Base-by-base conservation (phyloP, 2,329 filamentous ascomycete species). In the Penicillium crustosum region DNA sequence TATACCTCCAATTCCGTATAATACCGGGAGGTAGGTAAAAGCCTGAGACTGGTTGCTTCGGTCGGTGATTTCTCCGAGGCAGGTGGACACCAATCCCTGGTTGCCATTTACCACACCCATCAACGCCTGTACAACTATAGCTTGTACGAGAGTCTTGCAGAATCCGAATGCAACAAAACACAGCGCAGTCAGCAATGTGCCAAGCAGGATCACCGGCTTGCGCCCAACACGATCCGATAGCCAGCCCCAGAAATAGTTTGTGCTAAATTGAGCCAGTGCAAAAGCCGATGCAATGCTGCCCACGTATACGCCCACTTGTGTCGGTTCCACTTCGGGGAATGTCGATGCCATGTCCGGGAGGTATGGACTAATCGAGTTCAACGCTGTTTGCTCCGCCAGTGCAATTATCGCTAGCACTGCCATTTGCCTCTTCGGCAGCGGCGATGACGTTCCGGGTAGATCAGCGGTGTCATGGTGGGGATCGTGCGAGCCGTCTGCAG, bases 51-150 rank as follows among this genome's bases (percentile, higher is more conserved):
- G 94, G 73, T 99, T 99, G 62, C 89, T 94, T 54, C 91, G 86
- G 71, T 97, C 93, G 2, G 94, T 99, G 52, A 99, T 89, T 74
- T 99, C 94, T 41, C 94, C 94, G 49, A 99, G 76, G 49, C 93
- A 96, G 0, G 94, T 97, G 8, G 91, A 93, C 15, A 99, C 92
- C 13, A 97, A 88, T 5, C 91, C 93, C 31, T 94, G 92, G 68
- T 99, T 99, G 52, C 94, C 94, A 73, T 97, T 99, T 51, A 96
- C 85, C 53, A 96, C 73, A 4, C 94, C 94, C 92, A 97, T 97
- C 62, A 93, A 78, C 2, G 89, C 85, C 72, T 99, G 94, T 1
- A 96, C 90, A 17, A 91, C 62, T 15, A 97, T 82, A 2, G 95
- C 87, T 73, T 97, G 93, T 85, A 87, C 91, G 60, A 96, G 85